phyloP scores from a whole-genome alignment of 2,329 filamentous ascomycete genomes.

The Pseudogymnoascus sp. region DNA sequence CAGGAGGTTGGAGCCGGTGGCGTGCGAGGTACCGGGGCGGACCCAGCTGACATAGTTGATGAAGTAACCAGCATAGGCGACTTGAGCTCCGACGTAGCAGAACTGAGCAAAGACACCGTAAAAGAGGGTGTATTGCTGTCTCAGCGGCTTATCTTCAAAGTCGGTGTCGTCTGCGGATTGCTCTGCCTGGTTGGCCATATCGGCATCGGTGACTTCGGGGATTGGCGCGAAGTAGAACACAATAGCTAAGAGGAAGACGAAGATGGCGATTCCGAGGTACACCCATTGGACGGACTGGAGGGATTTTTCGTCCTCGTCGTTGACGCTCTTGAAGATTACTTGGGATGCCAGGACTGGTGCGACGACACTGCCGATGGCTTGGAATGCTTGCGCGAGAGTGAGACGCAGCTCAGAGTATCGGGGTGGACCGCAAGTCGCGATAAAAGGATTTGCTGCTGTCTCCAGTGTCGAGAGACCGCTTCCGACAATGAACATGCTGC shows the following conservation, averaged over 20 bases:
- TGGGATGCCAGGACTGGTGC: slow-evolving; percentile 65
- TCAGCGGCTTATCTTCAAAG: slow-evolving; percentile 57
- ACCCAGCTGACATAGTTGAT: slow-evolving; percentile 61
- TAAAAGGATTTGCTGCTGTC: slow-evolving; percentile 59
- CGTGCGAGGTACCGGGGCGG: slow-evolving; percentile 36
- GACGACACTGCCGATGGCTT: slow-evolving; percentile 65
- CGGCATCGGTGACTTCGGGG: slow-evolving; percentile 49
- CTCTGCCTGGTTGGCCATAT: slow-evolving; percentile 44
- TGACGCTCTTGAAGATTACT: slow-evolving; percentile 59
- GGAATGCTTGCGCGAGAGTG: slow-evolving; percentile 69
- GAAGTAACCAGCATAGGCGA: slow-evolving; percentile 56
- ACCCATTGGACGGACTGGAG: slow-evolving; percentile 55
- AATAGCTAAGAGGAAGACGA: slow-evolving; percentile 46
- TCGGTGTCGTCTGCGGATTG: slow-evolving; percentile 21
- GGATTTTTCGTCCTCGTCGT: slow-evolving; percentile 49
- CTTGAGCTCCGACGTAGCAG: slow-evolving; percentile 66
- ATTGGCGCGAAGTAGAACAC: slow-evolving; percentile 49
- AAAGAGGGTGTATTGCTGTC: slow-evolving; percentile 65
- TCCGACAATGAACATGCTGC: slow-evolving; percentile 54
- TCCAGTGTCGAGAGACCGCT: slow-evolving; percentile 65
- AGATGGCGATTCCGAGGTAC: slow-evolving; percentile 53
- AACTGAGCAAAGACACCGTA: slow-evolving; percentile 69
- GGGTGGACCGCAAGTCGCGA: slow-evolving; percentile 42
- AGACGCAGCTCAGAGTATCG: slow-evolving; percentile 65
- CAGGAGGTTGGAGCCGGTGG: slow-evolving; percentile 44